phyloP scores from a whole-genome alignment of 139 green algal species.

The Chlamydomonas sp. region DNA sequence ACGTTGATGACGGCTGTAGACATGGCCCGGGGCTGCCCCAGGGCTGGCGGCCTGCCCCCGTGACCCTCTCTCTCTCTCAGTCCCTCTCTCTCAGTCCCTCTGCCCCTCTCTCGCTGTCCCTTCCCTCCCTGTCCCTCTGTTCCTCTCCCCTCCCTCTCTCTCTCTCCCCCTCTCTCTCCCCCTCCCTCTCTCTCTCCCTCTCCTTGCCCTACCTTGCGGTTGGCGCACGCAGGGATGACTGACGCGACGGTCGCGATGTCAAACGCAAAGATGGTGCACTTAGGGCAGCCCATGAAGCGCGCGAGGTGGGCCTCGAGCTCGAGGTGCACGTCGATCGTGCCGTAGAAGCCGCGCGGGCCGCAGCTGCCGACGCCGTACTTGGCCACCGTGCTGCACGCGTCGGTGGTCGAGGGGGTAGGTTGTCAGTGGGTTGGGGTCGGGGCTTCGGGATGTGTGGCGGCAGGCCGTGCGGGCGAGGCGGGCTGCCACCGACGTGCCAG shows the following conservation, averaged over 20 bases:
- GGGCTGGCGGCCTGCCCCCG: too few relatives aligned
- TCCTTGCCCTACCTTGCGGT: slow-evolving; percentile 82
- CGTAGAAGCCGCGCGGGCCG: slow-evolving; percentile 97
- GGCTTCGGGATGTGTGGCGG: too few relatives aligned
- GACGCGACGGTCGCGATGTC: slow-evolving; percentile 83
- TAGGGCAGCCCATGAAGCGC: slow-evolving; percentile 55
- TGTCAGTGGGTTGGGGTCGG: too few relatives aligned
- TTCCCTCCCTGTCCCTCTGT: too few relatives aligned
- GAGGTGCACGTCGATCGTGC: slow-evolving; percentile 94
- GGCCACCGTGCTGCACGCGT: slow-evolving; percentile 47
- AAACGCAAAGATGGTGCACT: slow-evolving; percentile 87
- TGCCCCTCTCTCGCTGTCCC: too few relatives aligned
- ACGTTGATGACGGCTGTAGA: too few relatives aligned
- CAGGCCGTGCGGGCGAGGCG: too few relatives aligned
- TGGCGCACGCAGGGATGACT: slow-evolving; percentile 91
- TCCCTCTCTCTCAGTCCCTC: too few relatives aligned
- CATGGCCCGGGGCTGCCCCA: too few relatives aligned
- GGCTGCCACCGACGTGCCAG: not conserved
- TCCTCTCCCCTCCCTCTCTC: too few relatives aligned
- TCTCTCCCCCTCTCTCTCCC: not conserved
- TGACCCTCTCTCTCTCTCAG: too few relatives aligned
- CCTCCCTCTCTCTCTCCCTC: slow-evolving; percentile 43
- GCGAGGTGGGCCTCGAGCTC: slow-evolving; percentile 55
- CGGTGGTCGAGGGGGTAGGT: too few relatives aligned
- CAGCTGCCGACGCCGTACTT: slow-evolving; percentile 95